A percentile compares a stretch with the other conserved stretches of the same genome.
Conservation (phyloP, 768 basidiomycete genomes). For the Trametes cubensis region DNA sequence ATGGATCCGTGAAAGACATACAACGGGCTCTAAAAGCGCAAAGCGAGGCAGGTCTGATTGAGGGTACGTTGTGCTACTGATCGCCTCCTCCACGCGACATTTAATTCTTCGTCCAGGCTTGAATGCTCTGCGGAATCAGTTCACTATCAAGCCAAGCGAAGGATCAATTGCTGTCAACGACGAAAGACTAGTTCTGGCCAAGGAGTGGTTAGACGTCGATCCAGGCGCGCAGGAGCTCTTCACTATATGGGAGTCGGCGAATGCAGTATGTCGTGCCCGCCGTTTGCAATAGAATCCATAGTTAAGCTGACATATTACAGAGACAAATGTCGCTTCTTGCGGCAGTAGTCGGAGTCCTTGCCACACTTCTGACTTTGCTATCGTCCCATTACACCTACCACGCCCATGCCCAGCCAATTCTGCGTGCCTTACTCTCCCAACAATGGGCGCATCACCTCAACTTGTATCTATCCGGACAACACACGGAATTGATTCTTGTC, state of each 20-base stretch:
- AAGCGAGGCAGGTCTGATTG: slow-evolving; percentile 22
- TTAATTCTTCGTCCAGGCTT: slow-evolving; percentile 40
- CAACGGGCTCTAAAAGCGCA: slow-evolving; percentile 18
- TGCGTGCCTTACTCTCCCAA: slow-evolving; percentile 60
- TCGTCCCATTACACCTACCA: slow-evolving; percentile 74
- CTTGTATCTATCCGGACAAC: slow-evolving; percentile 60
- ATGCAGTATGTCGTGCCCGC: slow-evolving; percentile 45
- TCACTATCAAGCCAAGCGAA: slow-evolving; percentile 57
- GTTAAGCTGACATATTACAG: slow-evolving; percentile 30
- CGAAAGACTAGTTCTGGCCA: slow-evolving; percentile 58
- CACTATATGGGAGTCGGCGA: slow-evolving; percentile 57
- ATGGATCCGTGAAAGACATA: slow-evolving; percentile 20
- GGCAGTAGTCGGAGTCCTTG: slow-evolving; percentile 54
- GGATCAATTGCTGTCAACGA: slow-evolving; percentile 54
- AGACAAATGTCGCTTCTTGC: slow-evolving; percentile 48
- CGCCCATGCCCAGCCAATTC: slow-evolving; percentile 58
- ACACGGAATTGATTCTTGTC: slow-evolving; percentile 67
- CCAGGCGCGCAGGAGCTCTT: slow-evolving; percentile 66
- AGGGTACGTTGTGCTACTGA: slow-evolving; percentile 12
- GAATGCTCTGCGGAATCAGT: slow-evolving; percentile 61
- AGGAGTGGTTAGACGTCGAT: slow-evolving; percentile 61
- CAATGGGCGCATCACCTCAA: slow-evolving; percentile 60
- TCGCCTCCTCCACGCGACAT: neutral
- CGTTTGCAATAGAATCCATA: neutral
- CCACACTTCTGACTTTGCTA: slow-evolving; percentile 62